Evolutionary conservation across 805 yeast species (phyloP).

Genomic region (Nakazawaea ishiwadae): DNA sequence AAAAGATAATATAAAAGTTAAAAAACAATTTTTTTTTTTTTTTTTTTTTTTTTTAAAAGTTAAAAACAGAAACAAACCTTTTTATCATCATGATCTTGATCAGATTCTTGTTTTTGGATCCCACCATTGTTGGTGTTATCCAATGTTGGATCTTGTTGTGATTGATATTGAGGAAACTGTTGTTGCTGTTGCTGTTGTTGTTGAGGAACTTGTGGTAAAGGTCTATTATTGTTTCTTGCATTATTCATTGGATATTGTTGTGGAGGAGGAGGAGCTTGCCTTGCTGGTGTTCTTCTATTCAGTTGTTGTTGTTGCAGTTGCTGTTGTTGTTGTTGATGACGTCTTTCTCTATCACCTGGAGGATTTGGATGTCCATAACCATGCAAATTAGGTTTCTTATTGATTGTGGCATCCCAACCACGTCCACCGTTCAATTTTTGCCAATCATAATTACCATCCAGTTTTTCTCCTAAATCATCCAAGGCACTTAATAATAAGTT

Average conservation of each 20-base stretch:
- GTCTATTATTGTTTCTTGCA: conserved; percentile 13
- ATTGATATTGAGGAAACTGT: not conserved
- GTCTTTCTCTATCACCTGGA: conserved; percentile 48
- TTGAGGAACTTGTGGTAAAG: conserved; percentile 12
- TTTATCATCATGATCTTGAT: conserved; percentile 5
- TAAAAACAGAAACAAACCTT: conserved; percentile 13
- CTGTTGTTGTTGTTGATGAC: conserved; percentile 23
- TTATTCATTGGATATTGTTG: conserved; percentile 13
- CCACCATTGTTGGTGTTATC: conserved; percentile 2
- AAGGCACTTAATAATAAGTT: conserved; percentile 74
- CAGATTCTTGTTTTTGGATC: not conserved
- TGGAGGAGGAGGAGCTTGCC: conserved; percentile 10
- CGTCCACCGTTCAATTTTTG: conserved; percentile 91
- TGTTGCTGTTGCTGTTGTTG: not conserved
- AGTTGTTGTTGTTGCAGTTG: conserved; percentile 17
- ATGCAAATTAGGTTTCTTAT: conserved; percentile 89
- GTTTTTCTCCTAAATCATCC: conserved; percentile 60
- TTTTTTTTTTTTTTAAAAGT: no score
- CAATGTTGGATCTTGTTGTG: conserved; percentile 7
- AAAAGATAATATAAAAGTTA: no score
- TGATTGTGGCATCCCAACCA: conserved; percentile 90
- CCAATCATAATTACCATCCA: conserved; percentile 96
- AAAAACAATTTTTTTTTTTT: not conserved
- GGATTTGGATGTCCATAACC: conserved; percentile 97
- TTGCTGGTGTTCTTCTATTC: conserved; percentile 17